Evolutionary conservation across 208 protist species (phyloP), one percentile per base, ranked within the genome.

Genomic region (Leptomonas pyrrhocoris): DNA sequence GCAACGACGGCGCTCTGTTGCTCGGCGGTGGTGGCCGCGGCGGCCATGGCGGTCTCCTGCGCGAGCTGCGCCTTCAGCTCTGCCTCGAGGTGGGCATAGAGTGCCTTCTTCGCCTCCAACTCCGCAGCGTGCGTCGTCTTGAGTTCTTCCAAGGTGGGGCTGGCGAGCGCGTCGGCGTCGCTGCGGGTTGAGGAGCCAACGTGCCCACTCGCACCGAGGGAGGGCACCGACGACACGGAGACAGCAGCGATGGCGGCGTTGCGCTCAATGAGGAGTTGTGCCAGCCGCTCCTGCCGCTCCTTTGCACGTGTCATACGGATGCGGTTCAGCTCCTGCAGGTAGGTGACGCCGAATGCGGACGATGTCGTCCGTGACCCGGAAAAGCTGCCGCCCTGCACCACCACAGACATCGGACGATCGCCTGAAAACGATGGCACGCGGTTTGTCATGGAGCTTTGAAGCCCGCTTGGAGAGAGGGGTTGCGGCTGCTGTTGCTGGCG

Each of bases 51-150:
- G 55, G 77, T 49, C 53, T 89, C 73, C 46, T 28, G 50, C 9
- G 61, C 55, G 40, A 82, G 72, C 64, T 83, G 79, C 68, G 61
- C 65, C 55, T 60, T 58, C 50, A 89, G 59, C 36, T 84, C 74
- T 50, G 80, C 71, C 70, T 91, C 70, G 28, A 88, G 42, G 15
- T 55, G 57, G 49, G 76, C 63, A 73, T 86, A 88, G 19, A 70
- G 64, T 11, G 49, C 63, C 42, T 73, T 67, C 23, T 65, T 59
- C 13, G 28, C 53, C 57, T 62, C 56, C 27, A 79, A 43, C 68
- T 73, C 65, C 31, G 28, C 64, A 9, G 66, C 51, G 62, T 88
- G 73, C 18, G 68, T 64, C 27, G 61, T 69, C 63, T 81, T 84
- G 25, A 88, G 68, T 38, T 64, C 62, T 30, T 63, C 58, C 28